phyloP scores from a whole-genome alignment of 176 grass and related monocot genomes.

The Oryza glaberrima region DNA sequence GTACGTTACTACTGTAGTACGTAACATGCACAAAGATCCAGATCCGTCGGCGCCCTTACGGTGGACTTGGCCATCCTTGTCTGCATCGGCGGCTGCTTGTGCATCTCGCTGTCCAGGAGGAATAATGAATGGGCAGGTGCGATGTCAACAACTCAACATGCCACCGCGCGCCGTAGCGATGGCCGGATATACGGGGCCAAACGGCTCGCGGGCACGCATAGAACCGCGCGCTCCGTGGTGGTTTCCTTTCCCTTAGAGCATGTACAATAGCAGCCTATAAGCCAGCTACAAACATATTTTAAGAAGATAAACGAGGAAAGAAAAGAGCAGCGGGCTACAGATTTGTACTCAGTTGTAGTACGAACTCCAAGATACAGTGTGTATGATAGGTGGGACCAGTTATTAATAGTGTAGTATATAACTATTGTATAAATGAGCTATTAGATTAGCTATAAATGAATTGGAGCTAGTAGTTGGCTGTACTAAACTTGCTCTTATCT shows the following conservation, averaged over 20 bases:
- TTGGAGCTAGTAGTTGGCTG: too few relatives aligned
- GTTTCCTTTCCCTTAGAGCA: not conserved
- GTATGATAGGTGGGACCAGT: too few relatives aligned
- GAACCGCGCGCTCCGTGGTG: not conserved
- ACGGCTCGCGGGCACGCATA: not conserved
- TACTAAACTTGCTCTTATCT: not conserved
- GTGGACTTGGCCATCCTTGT: slow-evolving; percentile 19
- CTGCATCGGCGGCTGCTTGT: not conserved
- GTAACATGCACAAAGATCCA: slow-evolving; percentile 13
- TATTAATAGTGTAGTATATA: too few relatives aligned
- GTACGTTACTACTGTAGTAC: too few relatives aligned
- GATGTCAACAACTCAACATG: slow-evolving; percentile 9
- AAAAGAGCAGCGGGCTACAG: too few relatives aligned
- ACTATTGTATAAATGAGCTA: too few relatives aligned
- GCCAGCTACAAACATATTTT: too few relatives aligned
- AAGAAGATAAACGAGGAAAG: too few relatives aligned
- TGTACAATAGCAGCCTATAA: too few relatives aligned
- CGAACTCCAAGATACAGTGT: too few relatives aligned
- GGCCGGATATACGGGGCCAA: not conserved
- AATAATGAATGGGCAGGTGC: slow-evolving; percentile 1
- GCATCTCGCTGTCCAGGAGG: not conserved
- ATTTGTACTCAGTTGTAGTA: too few relatives aligned
- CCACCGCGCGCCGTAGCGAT: not conserved
- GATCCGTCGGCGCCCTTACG: slow-evolving; percentile 16
- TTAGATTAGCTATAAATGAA: too few relatives aligned